Evolutionary conservation across 1,284 basidiomycete species (phyloP), one percentile per base, ranked within the genome.

Genomic region (Trichosporon inkin): DNA sequence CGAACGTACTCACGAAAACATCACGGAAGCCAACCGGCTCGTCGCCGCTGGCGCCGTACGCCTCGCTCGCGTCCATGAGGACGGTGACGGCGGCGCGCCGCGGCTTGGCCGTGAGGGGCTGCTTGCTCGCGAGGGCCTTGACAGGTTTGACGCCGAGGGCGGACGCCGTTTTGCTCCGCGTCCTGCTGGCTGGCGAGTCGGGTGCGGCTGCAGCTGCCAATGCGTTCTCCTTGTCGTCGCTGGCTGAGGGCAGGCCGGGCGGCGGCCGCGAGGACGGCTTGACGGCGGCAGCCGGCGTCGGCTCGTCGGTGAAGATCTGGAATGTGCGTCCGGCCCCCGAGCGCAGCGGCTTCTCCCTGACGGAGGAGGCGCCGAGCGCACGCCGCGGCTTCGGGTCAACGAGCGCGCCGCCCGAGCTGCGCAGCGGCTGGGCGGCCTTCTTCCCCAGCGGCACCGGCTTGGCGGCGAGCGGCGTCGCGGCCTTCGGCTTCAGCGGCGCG

Each of bases 61-160:
- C 73, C 51, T 71, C 69, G 55, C 69, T 72, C 7, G 76, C 74
- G 68, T 76, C 75, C 19, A 57, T 64, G 20, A 77, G 61, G 24
- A 36, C 19, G 32, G 24, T 2, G n/a, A 55, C 20, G 41, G 38
- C 22, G 52, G 44, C 36, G 47, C 53, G 39, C 49, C 54, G 5
- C 17, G 16, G 58, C 37, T 13, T 32, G 40, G 13, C 51, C 35
- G 10, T 47, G 24, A 44, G 35, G 16, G 56, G 20, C 36, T 28
- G 28, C 35, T 58, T 57, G 34, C 32, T 4, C 7, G 47, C 49
- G 16, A 17, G 7, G 36, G 19, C n/a, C 56, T 53, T 53, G n/a
- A n/a, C n/a, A n/a, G 6, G 10, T 2, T 24, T 28, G n/a, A 56
- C 57, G 14, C 47, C 57, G 19, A 19, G 47, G 34, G 56, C 32